Conservation (phyloP, 148 eudicot species). For the Cornus suecica region DNA sequence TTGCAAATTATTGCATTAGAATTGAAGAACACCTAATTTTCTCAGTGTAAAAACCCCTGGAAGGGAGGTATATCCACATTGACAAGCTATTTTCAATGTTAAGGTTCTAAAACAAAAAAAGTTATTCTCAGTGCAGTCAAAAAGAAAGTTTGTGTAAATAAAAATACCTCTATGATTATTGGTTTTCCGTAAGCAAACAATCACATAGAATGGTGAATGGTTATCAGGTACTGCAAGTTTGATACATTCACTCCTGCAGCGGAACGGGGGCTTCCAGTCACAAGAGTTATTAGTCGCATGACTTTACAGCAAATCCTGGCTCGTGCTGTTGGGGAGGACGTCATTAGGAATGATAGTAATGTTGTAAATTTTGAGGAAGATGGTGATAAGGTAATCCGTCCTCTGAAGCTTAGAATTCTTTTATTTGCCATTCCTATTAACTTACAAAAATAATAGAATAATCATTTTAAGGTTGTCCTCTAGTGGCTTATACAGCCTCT, state of each 20-base stretch:
- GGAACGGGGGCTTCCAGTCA: slow-evolving; percentile 91
- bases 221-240: slow-evolving; percentile 87
- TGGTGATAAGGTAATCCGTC: slow-evolving; percentile 64
- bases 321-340: slow-evolving; percentile 69
- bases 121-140: not conserved
- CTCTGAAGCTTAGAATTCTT: not conserved
- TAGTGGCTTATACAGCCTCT: not conserved
- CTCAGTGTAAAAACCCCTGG: not conserved
- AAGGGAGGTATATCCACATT: not conserved
- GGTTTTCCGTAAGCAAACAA: slow-evolving; percentile 3
- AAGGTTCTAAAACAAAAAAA: not conserved
- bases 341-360: slow-evolving; percentile 76
- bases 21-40: not conserved
- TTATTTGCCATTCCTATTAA: too few species aligned
- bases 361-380: slow-evolving; percentile 80
- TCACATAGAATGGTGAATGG: slow-evolving; percentile 5
- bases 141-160: not conserved
- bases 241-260: slow-evolving; percentile 99
- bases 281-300: slow-evolving; percentile 92
- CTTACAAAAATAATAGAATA: too few species aligned
- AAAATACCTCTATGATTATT: too few species aligned
- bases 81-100: not conserved
- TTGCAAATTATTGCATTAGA: not conserved
- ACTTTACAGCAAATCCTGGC: slow-evolving; percentile 87
- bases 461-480: not conserved